Conservation (phyloP, 202 grass and related monocot genomes). For the Panicum hallii region DNA sequence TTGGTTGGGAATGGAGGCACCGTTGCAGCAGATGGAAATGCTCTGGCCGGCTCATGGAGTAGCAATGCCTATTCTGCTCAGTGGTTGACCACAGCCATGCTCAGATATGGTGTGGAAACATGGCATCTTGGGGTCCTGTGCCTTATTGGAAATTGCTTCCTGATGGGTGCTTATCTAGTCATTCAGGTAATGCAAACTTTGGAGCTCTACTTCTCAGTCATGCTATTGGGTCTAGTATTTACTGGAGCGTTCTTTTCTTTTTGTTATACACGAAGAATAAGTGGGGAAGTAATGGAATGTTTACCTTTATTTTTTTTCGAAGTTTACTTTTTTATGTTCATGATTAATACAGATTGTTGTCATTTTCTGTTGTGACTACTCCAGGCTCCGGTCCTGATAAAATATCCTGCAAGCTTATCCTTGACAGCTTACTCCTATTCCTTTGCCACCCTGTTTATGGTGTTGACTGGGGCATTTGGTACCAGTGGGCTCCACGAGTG, state of each 20-base stretch:
- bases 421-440: conserved; percentile 90
- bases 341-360: neutral
- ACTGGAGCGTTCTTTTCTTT: too few relatives aligned
- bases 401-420: conserved; percentile 89
- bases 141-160: conserved; percentile 82
- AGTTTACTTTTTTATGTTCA: too few relatives aligned
- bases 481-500: conserved; percentile 78
- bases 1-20: conserved; percentile 56
- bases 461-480: conserved; percentile 67
- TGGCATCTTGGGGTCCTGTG: conserved; percentile 84
- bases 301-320: neutral
- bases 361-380: conserved; percentile 32
- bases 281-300: neutral
- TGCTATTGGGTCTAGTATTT: neutral
- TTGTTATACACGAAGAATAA: neutral
- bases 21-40: conserved; percentile 22
- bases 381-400: conserved; percentile 81
- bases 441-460: conserved; percentile 85
- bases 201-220: neutral
- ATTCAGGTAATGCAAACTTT: conserved; percentile 64
- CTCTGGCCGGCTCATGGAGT: conserved; percentile 33
- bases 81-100: conserved; percentile 41
- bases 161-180: conserved; percentile 95
- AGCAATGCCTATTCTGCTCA: conserved; percentile 27
- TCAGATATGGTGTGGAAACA: conserved; percentile 46